phyloP scores from a whole-genome alignment of 345 rosid genomes.

The Trapa bicornis region DNA sequence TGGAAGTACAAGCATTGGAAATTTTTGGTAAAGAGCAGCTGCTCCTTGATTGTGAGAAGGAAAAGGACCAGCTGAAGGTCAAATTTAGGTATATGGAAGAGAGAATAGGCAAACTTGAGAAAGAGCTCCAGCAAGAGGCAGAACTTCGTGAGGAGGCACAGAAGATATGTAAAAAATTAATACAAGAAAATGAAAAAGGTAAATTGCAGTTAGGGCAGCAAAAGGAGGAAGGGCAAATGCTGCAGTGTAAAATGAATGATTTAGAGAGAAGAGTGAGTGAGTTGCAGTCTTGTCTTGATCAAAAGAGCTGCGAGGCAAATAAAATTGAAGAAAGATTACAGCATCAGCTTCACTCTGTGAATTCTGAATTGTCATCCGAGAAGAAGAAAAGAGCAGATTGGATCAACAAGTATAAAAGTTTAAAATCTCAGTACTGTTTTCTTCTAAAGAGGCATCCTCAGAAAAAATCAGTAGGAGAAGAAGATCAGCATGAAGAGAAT shows the following conservation, averaged over 20 bases:
- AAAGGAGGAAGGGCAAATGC: conserved; percentile 25
- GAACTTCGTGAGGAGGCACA: conserved; percentile 30
- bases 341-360: conserved; percentile 27
- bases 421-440: conserved; percentile 55
- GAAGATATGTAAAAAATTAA: conserved; percentile 21
- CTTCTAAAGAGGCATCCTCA: conserved; percentile 29
- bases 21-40: conserved; percentile 17
- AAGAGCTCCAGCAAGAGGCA: conserved; percentile 22
- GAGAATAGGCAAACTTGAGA: conserved; percentile 27
- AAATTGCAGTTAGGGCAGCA: conserved; percentile 25
- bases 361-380: conserved; percentile 31
- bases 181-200: conserved; percentile 29
- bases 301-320: conserved; percentile 15
- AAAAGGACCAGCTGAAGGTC: conserved; percentile 24
- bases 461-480: conserved; percentile 25
- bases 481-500: conserved; percentile 22
- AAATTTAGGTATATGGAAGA: conserved; percentile 34
- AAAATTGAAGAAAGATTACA: conserved; percentile 22
- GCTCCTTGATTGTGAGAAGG: conserved; percentile 20
- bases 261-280: conserved; percentile 31
- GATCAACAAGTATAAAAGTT: conserved; percentile 34
- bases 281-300: conserved; percentile 19
- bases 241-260: conserved; percentile 22
- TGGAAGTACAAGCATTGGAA: conserved; percentile 19
- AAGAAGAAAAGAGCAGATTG: conserved; percentile 30